Evolutionary conservation across 352 stramenopile genomes (phyloP), one percentile per base, ranked within the genome.

Genomic region (Pythium dissimile): DNA sequence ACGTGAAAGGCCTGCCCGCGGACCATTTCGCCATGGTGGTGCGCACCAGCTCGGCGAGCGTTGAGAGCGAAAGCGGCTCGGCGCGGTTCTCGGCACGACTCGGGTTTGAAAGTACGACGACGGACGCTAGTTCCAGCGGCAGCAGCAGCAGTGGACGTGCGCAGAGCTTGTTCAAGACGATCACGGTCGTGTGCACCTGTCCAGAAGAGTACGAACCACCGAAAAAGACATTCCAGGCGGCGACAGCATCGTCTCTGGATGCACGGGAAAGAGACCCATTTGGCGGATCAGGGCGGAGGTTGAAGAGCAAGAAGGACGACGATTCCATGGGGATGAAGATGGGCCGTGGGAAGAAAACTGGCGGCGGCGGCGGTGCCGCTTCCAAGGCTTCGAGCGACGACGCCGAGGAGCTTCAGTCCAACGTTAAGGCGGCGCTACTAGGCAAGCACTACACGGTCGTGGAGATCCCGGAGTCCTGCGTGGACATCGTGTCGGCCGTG

Each of bases 381-480:
- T n/a, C 47, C 5, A 51, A 43, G 46, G 13, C 45, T 1, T 10
- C 32, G 7, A 28, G 48, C 7, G 48, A 58, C 11, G 49, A 59
- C 6, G 70, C 46, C 26, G 72, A 87, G 61, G 74, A 86, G 41
- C 75, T 92, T 5, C 59, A 63, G 47, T 73, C 76, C 2, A 82
- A 81, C 31, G 70, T 71, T 9, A 86, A 59, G n/a, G 79, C 65
- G 3, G 73, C 70, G 55, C 46, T 94, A 2, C 27, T 92, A 27
- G 84, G 84, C 50, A 82, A 63, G 54, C 76, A 73, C 23, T 92
- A 89, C 43, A 77, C 76, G 1, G 75, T 94, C 11, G 32, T 92
- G 20, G 80, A 90, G 39, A 72, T 94, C 2, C 82, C 82, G n/a
- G 82, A 92, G 59, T 83, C 80, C 35, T 92, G 82, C 46, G 62